Conservation (phyloP, 2,329 filamentous ascomycete species). For the Parastagonospora nodorum region DNA sequence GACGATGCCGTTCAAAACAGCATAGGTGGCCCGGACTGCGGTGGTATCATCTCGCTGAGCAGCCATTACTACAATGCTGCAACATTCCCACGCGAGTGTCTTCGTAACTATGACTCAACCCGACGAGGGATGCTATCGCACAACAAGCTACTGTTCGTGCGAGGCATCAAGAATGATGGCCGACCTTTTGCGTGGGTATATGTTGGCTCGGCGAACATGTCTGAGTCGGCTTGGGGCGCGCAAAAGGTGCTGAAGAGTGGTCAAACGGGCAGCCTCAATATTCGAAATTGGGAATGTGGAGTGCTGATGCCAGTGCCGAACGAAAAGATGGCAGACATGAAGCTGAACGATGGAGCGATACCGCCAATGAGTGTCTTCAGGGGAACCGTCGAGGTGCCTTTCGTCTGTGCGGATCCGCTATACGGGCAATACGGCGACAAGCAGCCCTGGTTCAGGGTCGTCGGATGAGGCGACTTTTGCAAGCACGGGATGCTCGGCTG, state of each 20-base stretch:
- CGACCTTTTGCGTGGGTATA: constrained; percentile 73
- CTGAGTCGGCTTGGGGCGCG: constrained; percentile 91
- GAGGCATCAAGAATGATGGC: constrained; percentile 34
- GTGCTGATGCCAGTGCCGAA: constrained; percentile 69
- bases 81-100: constrained; percentile 71
- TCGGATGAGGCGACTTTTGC: constrained; percentile 4
- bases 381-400: constrained; percentile 65
- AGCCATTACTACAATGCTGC: constrained; percentile 71
- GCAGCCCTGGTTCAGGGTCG: constrained; percentile 53
- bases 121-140: constrained; percentile 80
- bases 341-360: constrained; percentile 13
- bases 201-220: constrained; percentile 88
- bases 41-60: constrained; percentile 82
- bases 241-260: constrained; percentile 71
- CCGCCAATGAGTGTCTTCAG: constrained; percentile 58
- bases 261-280: constrained; percentile 72
- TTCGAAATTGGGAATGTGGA: constrained; percentile 93
- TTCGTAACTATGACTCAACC: constrained; percentile 77
- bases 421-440: constrained; percentile 55
- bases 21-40: constrained; percentile 64
- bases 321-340: constrained; percentile 15
- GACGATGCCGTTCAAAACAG: constrained; percentile 60
- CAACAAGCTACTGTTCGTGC: constrained; percentile 69
- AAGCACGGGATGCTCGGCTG: not conserved
- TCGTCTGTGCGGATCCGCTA: constrained; percentile 56